Conservation (phyloP, 164 flowering plant species). For the Taxillus chinensis region DNA sequence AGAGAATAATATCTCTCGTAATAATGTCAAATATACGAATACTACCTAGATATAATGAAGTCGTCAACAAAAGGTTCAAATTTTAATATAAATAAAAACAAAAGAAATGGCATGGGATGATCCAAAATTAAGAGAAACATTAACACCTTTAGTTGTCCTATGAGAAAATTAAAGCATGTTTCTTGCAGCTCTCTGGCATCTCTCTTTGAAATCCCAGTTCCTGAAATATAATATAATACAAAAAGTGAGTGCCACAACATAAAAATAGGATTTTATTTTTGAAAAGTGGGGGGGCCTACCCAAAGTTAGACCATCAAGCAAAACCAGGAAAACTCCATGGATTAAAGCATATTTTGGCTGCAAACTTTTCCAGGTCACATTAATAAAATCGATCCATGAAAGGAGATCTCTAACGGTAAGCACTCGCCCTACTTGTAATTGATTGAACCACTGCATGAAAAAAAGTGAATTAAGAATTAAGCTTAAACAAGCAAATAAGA, state of each 20-base stretch:
- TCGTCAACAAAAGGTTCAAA: no score
- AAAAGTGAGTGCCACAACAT: neutral
- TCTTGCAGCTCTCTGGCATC: conserved; percentile 41
- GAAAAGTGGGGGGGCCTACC: conserved; percentile 26
- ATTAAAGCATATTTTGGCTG: conserved; percentile 48
- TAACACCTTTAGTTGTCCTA: conserved; percentile 41
- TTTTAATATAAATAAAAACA: neutral
- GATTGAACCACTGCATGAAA: conserved; percentile 69
- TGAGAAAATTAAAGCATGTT: conserved; percentile 49
- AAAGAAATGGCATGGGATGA: neutral
- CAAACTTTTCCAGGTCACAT: conserved; percentile 36
- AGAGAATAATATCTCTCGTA: no score
- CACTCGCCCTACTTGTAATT: conserved; percentile 43
- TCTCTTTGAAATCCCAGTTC: conserved; percentile 49
- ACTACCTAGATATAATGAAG: no score
- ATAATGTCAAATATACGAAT: no score
- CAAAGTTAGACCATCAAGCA: conserved; percentile 87
- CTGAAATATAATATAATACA: conserved; percentile 15
- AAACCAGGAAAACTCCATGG: conserved; percentile 87
- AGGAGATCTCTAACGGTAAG: conserved; percentile 92
- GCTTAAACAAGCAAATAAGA: neutral
- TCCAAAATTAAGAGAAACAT: neutral
- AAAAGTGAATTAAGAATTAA: neutral
- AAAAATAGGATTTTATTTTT: no score
- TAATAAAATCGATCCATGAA: conserved; percentile 79